phyloP scores from a whole-genome alignment of 306 rosid genomes.

The Gillenia trifoliata region DNA sequence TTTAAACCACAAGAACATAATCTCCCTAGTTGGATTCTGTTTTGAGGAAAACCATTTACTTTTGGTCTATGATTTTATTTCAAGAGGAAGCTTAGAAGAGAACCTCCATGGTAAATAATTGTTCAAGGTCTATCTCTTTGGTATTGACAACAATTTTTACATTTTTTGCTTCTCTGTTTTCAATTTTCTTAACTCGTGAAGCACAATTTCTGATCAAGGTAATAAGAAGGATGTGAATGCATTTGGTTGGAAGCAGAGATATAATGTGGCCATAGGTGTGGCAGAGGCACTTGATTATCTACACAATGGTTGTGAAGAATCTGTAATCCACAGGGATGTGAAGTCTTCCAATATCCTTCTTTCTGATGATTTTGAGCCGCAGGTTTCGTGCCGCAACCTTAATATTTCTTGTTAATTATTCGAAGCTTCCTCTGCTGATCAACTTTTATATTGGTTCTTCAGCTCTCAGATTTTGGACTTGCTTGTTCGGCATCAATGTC shows the following conservation, averaged over 20 bases:
- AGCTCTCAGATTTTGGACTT: constrained; percentile 96
- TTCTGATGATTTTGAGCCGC: constrained; percentile 76
- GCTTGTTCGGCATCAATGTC: constrained; percentile 76
- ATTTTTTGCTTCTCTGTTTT: background rate
- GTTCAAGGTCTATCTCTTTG: constrained; percentile 15
- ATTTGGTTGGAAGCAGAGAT: constrained; percentile 84
- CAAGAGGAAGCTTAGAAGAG: constrained; percentile 95
- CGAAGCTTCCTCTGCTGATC: constrained; percentile 10
- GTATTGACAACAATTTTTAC: background rate
- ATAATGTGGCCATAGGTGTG: constrained; percentile 75
- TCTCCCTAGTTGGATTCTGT: constrained; percentile 83
- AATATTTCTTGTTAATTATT: background rate
- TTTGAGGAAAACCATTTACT: constrained; percentile 60
- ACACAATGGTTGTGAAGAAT: constrained; percentile 59
- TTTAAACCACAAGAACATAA: constrained; percentile 77
- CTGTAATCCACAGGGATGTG: constrained; percentile 93
- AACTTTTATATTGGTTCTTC: constrained; percentile 23
- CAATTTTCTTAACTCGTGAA: background rate
- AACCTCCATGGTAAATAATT: constrained; percentile 67
- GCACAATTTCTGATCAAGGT: constrained; percentile 45
- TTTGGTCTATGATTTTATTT: constrained; percentile 68
- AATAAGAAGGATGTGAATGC: constrained; percentile 44
- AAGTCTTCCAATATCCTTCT: constrained; percentile 94
- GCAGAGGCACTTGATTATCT: constrained; percentile 84
- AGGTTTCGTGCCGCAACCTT: constrained; percentile 40